Conservation (phyloP, 768 basidiomycete species). For the Leucosporidium scottii region DNA sequence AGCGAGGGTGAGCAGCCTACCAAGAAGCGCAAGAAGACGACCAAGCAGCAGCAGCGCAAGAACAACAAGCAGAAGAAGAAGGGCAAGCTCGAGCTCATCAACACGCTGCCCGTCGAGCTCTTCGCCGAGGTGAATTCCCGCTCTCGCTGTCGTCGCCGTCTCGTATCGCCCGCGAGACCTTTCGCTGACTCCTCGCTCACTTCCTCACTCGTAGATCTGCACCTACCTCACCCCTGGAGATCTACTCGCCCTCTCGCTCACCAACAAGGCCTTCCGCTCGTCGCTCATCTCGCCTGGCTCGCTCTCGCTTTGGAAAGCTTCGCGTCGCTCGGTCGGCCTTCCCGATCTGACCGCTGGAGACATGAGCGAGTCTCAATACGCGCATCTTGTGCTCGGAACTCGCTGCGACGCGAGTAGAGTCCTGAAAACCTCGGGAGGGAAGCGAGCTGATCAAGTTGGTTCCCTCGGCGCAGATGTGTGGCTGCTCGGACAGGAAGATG, state of each 20-base stretch:
- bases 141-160: too few species aligned
- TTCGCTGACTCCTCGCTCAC: conserved; percentile 30
- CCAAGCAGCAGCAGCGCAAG: too few species aligned
- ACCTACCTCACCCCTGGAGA: conserved; percentile 37
- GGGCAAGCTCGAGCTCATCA: conserved; percentile 28
- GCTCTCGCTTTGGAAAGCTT: conserved; percentile 7
- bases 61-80: conserved; percentile 17
- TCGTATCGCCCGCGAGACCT: neutral
- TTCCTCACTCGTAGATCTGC: conserved; percentile 3
- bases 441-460: too few species aligned
- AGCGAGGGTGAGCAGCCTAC: neutral
- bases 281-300: neutral
- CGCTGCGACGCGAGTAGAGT: neutral
- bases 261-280: conserved; percentile 4
- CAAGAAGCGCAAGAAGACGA: neutral
- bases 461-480: neutral
- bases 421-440: neutral
- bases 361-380: conserved; percentile 7
- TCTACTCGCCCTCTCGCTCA: conserved; percentile 9
- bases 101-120: conserved; percentile 10
- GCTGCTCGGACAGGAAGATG: neutral
- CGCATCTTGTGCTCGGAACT: conserved; percentile 18
- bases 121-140: conserved; percentile 12
- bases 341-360: neutral
- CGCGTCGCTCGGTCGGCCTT: conserved; percentile 8